Evolutionary conservation across 2,329 filamentous ascomycete species (phyloP).

Genomic region (Monascus ruber): DNA sequence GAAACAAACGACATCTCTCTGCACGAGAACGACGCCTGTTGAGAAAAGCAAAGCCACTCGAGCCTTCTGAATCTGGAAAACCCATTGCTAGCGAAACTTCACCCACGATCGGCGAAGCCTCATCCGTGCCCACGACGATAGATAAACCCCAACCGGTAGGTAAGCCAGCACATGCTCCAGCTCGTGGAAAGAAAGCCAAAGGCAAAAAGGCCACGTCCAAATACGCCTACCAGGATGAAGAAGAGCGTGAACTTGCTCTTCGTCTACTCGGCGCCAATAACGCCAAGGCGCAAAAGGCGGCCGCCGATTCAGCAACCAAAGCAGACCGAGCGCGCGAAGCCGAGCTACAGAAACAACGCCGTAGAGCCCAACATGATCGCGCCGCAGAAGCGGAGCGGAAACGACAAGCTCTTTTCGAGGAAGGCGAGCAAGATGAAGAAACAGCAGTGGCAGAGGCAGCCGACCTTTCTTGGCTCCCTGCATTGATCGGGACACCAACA

Average conservation of each 20-base stretch:
- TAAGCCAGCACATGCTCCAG: conserved; percentile 12
- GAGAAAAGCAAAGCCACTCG: conserved; percentile 19
- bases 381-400: conserved; percentile 52
- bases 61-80: conserved; percentile 5
- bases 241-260: conserved; percentile 76
- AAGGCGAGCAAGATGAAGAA: conserved; percentile 50
- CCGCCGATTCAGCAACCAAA: conserved; percentile 48
- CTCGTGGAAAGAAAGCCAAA: conserved; percentile 68
- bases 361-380: conserved; percentile 67
- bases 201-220: conserved; percentile 79
- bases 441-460: conserved; percentile 33
- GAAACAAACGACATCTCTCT: conserved; percentile 20
- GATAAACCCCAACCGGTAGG: conserved; percentile 7
- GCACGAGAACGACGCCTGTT: conserved; percentile 34
- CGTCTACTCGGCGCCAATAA: conserved; percentile 65
- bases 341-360: conserved; percentile 60
- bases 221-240: conserved; percentile 89
- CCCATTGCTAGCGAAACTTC: conserved; percentile 5
- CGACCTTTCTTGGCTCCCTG: conserved; percentile 49
- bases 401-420: conserved; percentile 62
- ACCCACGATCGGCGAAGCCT: conserved; percentile 7
- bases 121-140: conserved; percentile 8
- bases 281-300: conserved; percentile 49
- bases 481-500: conserved; percentile 62
- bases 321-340: conserved; percentile 59